phyloP scores from a whole-genome alignment of 2,329 filamentous ascomycete species.

The Sclerotinia nivalis region DNA sequence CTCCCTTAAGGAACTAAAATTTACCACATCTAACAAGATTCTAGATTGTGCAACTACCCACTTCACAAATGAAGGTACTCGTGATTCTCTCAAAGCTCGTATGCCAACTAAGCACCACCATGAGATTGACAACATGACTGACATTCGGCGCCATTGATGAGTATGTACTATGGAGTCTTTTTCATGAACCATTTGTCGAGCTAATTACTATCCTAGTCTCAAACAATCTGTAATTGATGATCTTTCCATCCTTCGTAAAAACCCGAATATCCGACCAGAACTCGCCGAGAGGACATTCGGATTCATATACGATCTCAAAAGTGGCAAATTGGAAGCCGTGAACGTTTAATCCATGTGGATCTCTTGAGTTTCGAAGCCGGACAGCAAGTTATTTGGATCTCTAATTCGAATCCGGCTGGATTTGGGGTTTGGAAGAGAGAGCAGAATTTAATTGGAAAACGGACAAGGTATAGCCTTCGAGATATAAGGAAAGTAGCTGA shows the following conservation, averaged over 20 bases:
- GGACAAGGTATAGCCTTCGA: not conserved
- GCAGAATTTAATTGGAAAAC: not conserved
- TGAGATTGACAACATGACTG: slow-evolving; percentile 33
- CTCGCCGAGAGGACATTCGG: slow-evolving; percentile 30
- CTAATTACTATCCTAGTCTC: slow-evolving; percentile 13
- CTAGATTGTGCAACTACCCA: slow-evolving; percentile 35
- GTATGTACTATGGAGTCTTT: slow-evolving; percentile 24
- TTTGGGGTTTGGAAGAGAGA: not conserved
- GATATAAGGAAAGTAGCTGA: not conserved
- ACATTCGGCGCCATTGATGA: slow-evolving; percentile 36
- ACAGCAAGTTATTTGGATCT: not conserved
- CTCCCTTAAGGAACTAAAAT: too few species aligned
- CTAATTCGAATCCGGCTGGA: not conserved
- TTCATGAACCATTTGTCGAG: not conserved
- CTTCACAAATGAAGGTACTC: slow-evolving; percentile 31
- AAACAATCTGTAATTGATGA: slow-evolving; percentile 37
- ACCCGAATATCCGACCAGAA: slow-evolving; percentile 34
- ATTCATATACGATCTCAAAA: slow-evolving; percentile 37
- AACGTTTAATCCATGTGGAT: not conserved
- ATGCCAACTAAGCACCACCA: slow-evolving; percentile 25
- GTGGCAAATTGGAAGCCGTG: slow-evolving; percentile 27
- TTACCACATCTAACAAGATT: not conserved
- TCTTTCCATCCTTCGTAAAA: slow-evolving; percentile 31
- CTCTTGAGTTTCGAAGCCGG: not conserved
- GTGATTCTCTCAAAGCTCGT: slow-evolving; percentile 30